Conservation (phyloP, 2,329 filamentous ascomycete genomes). For the Talaromyces sp. region DNA sequence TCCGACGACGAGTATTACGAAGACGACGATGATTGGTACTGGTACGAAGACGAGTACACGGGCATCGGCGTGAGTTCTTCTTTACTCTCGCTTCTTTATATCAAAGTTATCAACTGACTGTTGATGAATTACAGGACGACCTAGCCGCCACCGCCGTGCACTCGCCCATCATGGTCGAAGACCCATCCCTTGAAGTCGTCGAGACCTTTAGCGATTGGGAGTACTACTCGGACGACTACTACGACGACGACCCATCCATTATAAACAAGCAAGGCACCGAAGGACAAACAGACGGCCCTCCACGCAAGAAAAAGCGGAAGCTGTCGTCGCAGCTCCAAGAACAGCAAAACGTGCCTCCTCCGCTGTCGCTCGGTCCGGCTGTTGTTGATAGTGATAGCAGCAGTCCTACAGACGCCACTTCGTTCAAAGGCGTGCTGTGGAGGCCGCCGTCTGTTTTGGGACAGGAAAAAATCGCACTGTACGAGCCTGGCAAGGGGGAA, state of each 20-base stretch:
- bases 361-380: conserved; percentile 6
- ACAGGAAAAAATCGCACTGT: conserved; percentile 20
- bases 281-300: background rate
- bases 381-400: background rate
- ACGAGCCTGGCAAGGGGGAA: conserved; percentile 35
- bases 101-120: too few species aligned
- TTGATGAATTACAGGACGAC: conserved; percentile 29
- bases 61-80: conserved; percentile 26
- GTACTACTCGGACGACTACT: conserved; percentile 40
- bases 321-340: conserved; percentile 14
- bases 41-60: conserved; percentile 29
- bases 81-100: too few species aligned
- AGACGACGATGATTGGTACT: conserved; percentile 27
- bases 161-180: conserved; percentile 34
- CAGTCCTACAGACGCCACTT: conserved; percentile 16
- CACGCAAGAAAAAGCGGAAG: conserved; percentile 17
- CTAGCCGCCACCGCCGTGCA: conserved; percentile 36
- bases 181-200: conserved; percentile 32
- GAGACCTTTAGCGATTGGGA: conserved; percentile 42
- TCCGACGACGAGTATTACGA: conserved; percentile 35
- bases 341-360: conserved; percentile 11
- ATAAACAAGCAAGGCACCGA: conserved; percentile 14
- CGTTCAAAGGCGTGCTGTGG: conserved; percentile 39
- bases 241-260: conserved; percentile 36
- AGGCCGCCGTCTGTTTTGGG: conserved; percentile 21